These are phyloP conservation scores for Fremontodendron californicum DNA, from an alignment of 345 rosid genomes.

Conservation along the genomic window DNA sequence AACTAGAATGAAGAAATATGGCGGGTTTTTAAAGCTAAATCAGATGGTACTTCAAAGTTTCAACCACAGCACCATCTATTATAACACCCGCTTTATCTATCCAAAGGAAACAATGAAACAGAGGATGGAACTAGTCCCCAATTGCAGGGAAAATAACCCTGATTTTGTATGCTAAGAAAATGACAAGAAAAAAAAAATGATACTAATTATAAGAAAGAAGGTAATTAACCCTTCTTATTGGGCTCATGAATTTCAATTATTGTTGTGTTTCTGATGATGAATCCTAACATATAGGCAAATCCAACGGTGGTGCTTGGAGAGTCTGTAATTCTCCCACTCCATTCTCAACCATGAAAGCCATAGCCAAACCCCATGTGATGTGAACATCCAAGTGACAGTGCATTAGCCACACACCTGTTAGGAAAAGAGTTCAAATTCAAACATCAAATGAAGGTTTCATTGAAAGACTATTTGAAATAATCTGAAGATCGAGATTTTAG, in stretches of 20 bases:
- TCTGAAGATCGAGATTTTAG: neutral
- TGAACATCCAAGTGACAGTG: slow-evolving; percentile 97
- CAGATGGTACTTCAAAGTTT: slow-evolving; percentile 5
- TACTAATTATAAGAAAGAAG: neutral
- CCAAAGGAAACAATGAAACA: slow-evolving; percentile 16
- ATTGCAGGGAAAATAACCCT: slow-evolving; percentile 33
- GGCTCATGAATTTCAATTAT: slow-evolving; percentile 16
- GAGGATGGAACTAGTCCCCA: slow-evolving; percentile 26
- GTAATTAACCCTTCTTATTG: slow-evolving; percentile 9
- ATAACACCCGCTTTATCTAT: slow-evolving; percentile 14
- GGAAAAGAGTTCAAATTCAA: neutral
- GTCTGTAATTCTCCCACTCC: slow-evolving; percentile 58
- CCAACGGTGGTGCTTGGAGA: slow-evolving; percentile 62
- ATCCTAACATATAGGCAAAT: slow-evolving; percentile 62
- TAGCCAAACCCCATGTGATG: slow-evolving; percentile 77
- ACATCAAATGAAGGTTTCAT: neutral
- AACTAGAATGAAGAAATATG: slow-evolving; percentile 12
- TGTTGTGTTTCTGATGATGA: neutral
- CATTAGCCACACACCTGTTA: slow-evolving; percentile 82
- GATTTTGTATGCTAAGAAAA: neutral
- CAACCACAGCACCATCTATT: slow-evolving; percentile 4
- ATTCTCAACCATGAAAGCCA: slow-evolving; percentile 80
- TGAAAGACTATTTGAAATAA: neutral
- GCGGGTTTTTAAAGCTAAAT: neutral
- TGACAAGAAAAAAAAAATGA: neutral